Conservation (phyloP, 2,329 filamentous ascomycete species). For the Nannizziopsis barbatae region DNA sequence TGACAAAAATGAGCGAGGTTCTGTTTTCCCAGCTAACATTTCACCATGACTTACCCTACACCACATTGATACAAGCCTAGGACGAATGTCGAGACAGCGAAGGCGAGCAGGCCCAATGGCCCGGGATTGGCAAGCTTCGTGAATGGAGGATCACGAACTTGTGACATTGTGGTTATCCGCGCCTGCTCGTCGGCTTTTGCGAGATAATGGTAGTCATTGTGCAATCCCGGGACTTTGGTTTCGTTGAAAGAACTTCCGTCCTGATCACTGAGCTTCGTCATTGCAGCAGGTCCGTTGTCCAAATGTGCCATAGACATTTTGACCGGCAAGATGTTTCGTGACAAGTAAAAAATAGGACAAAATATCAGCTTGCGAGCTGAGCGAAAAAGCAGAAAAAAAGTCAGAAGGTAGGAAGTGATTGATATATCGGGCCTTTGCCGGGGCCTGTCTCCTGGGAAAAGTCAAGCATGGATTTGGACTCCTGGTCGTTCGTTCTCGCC, state of each 20-base stretch:
- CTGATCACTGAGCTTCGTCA: not conserved
- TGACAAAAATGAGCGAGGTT: not conserved
- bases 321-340: not conserved
- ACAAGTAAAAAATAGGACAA: no score
- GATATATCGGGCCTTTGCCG: no score
- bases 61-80: constrained; percentile 41
- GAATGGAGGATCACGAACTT: constrained; percentile 11
- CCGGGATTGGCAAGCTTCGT: constrained; percentile 43
- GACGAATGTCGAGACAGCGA: constrained; percentile 55
- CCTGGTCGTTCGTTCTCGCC: no score
- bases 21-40: not conserved
- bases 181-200: not conserved
- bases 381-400: no score
- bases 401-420: no score
- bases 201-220: not conserved
- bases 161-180: constrained; percentile 9
- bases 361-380: no score
- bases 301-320: not conserved
- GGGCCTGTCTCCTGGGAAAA: no score
- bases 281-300: not conserved
- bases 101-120: constrained; percentile 50
- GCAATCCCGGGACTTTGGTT: not conserved
- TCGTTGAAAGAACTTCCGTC: not conserved
- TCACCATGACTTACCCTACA: constrained; percentile 36
- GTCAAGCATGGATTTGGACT: no score